Evolutionary conservation across 768 basidiomycete species (phyloP), one percentile per base, ranked within the genome.

Genomic region (Asterophora parasitica): DNA sequence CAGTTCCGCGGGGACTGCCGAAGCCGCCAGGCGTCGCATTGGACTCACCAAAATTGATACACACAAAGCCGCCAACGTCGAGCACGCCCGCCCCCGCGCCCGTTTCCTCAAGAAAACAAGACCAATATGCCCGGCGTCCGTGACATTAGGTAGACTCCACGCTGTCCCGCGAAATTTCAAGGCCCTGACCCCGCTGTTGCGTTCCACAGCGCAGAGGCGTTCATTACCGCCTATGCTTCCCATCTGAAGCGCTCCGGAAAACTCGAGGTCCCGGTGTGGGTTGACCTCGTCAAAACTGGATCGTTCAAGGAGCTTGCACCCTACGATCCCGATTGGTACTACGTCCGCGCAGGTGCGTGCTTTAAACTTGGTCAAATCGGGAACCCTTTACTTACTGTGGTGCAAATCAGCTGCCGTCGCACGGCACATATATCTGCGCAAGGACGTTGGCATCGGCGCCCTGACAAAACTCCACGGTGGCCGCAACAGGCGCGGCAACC

Each of bases 311-410:
- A 99, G 74, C 90, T 96, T 52, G 95, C 94, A 45, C 96, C 96
- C 46, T 97, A 97, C 74, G 92, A 98, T 72, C 89, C 92, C 35
- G 96, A 99, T 71, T 99, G 96, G 96, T 99, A 84, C 81, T 99
- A 98, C 74, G 79, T 95, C 67, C 92, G 96, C 63, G 90, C 95
- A 73, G 94, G 94, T 96, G 63, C 66, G 83, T 79, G 34, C 48
- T 28, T 12, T 40, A 19, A 31, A 31, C 28, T n/a, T 12, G 23
- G 23, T 40, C 11, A 48, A 33, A 17, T 23, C 40, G 27, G 15
- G 35, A 8, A 36, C 17, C 15, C 20, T 34, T 15, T 26, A 41
- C 23, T 42, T 47, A 40, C 20, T 43, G 32, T 48, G 42, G 28
- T 28, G 45, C 16, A 3, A 35, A 23, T 6, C 61, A 96, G 94